Evolutionary conservation across 2,329 filamentous ascomycete genomes (phyloP).

Genomic region (Massarina eburnea): DNA sequence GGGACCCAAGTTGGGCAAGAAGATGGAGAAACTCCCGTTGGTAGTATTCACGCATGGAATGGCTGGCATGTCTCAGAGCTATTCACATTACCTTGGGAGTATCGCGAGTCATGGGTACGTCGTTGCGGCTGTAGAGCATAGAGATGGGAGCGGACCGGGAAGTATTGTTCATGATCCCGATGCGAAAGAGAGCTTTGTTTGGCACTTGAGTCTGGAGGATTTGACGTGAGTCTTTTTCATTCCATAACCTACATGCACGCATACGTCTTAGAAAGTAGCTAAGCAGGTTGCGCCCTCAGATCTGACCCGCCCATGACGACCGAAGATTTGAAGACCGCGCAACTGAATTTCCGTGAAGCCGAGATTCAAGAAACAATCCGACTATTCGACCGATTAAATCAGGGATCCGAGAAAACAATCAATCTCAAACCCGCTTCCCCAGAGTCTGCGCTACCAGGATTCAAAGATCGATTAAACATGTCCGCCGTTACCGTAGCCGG

Average conservation of each 20-base stretch:
- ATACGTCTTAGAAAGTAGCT: neutral
- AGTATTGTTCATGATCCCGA: constrained; percentile 43
- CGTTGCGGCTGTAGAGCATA: constrained; percentile 51
- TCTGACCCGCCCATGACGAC: constrained; percentile 33
- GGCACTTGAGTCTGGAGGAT: constrained; percentile 41
- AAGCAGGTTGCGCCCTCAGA: constrained; percentile 6
- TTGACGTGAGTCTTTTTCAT: constrained; percentile 23
- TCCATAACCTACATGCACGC: neutral
- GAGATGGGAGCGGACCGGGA: constrained; percentile 51
- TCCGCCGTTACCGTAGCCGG: constrained; percentile 60
- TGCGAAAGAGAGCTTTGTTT: constrained; percentile 36
- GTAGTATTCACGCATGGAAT: constrained; percentile 52
- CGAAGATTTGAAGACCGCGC: constrained; percentile 44
- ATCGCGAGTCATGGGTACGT: constrained; percentile 50
- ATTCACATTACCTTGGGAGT: constrained; percentile 50
- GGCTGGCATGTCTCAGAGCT: constrained; percentile 49
- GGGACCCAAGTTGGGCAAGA: constrained; percentile 11
- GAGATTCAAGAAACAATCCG: constrained; percentile 50
- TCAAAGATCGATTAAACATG: constrained; percentile 58
- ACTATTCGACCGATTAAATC: constrained; percentile 44
- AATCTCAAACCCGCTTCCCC: constrained; percentile 51
- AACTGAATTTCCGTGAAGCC: constrained; percentile 49
- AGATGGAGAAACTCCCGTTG: constrained; percentile 40
- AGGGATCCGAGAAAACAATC: constrained; percentile 39
- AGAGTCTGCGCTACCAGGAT: constrained; percentile 51